These are phyloP conservation scores for Candida germanica DNA, from an alignment of 805 yeast species.

Conservation along the genomic window DNA sequence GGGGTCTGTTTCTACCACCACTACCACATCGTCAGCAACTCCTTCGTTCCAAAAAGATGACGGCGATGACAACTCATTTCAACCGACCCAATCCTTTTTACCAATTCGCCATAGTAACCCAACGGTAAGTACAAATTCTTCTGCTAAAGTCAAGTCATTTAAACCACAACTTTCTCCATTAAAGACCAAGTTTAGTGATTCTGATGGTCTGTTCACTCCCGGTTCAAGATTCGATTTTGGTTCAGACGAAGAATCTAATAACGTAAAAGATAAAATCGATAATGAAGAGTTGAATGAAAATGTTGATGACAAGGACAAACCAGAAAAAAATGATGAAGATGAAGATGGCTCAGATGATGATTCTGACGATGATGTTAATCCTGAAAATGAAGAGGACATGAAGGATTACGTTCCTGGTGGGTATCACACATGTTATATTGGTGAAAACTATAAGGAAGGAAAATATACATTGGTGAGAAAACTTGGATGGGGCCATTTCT, in stretches of 20 bases:
- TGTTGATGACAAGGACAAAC: constrained; percentile 1
- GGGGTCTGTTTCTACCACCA: constrained; percentile 1
- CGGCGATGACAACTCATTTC: background rate
- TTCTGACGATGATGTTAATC: constrained; percentile 25
- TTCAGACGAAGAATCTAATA: constrained; percentile 12
- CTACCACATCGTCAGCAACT: background rate
- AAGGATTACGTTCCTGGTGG: constrained; percentile 92
- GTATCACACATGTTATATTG: constrained; percentile 89
- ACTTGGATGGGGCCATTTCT: constrained; percentile 98
- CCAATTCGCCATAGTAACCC: constrained; percentile 27
- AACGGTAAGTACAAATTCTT: constrained; percentile 29
- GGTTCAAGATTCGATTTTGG: constrained; percentile 15
- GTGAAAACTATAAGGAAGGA: constrained; percentile 75
- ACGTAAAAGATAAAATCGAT: constrained; percentile 7
- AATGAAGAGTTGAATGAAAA: constrained; percentile 7
- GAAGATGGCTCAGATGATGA: constrained; percentile 25
- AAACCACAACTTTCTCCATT: constrained; percentile 37
- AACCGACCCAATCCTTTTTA: constrained; percentile 12
- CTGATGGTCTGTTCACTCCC: constrained; percentile 11
- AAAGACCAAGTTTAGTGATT: constrained; percentile 30
- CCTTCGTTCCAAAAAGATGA: background rate
- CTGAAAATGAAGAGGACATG: constrained; percentile 74
- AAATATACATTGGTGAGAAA: constrained; percentile 81
- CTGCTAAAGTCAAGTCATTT: constrained; percentile 30
- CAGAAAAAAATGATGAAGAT: constrained; percentile 16